Base-by-base conservation (phyloP, 2,329 filamentous ascomycete genomes). In the Fusarium phyllophilum region DNA sequence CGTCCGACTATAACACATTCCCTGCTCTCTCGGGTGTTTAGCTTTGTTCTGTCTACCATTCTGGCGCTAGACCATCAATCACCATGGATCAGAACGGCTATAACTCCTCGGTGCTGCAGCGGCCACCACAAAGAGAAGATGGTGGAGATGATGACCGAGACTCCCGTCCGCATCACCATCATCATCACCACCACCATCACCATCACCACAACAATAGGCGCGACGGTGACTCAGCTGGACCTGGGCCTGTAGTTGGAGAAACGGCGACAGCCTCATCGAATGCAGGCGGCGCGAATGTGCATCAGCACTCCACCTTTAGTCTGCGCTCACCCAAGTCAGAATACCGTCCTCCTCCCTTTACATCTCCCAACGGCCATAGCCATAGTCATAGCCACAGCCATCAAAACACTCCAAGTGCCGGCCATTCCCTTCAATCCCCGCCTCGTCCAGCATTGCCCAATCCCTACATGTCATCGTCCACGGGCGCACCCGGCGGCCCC, bases 81-180 rank as follows among this genome's bases (percentile, higher is more conserved):
- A 78, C 63, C 68, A 87, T 87, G 85, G 85, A 87, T 65, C 82
- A 77, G 66, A 78, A 82, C 74, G 83, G 83, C 77, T 88, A 87
- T 74, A 85, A 82, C 73, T 86, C 86, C 70, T 87, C 85, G 55
- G 85, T 87, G 77, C 81, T 88, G 80, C 85, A 85, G 77, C 84
- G 82, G 71, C 84, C 83, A 71, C 71, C 70, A 41, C 75, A 67
- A 54, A 71, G 81, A 79, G 81, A 84, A 61, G 84, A 84, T 64
- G 84, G 84, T 64, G 83, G 79, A 70, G 81, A 83, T 66, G 77
- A 82, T 52, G 79, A 82, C 65, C 79, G 81, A 58, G 81, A 84
- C 44, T 52, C 74, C 67, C 72, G 73, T 55, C 62, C 67, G 31
- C 75, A 82, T 72, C 80, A 80, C 65, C 82, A 82, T 61, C 78